These are phyloP conservation scores for Fagopyrum esculentum DNA, from an alignment of 148 eudicot genomes.

Conservation along the genomic window DNA sequence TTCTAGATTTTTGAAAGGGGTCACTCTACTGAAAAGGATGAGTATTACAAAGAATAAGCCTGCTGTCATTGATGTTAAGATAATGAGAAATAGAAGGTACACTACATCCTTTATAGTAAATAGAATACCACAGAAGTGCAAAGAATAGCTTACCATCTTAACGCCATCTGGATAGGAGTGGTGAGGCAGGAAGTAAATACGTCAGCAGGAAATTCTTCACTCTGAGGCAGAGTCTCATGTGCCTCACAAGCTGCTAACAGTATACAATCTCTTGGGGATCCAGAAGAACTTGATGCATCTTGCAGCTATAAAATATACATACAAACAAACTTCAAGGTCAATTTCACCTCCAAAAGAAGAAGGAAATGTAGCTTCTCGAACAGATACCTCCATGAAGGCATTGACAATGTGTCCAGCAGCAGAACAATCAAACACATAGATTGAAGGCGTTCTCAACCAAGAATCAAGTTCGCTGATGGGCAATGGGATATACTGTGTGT, in stretches of 20 bases:
- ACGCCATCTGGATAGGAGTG: conserved; percentile 95
- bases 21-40: neutral
- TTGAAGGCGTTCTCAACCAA: conserved; percentile 91
- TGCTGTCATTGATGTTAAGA: neutral
- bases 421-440: conserved; percentile 95
- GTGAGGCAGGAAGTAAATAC: conserved; percentile 96
- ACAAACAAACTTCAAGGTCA: conserved; percentile 6
- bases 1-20: neutral
- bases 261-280: conserved; percentile 76
- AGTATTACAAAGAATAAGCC: neutral
- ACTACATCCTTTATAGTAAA: neutral
- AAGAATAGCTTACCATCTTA: conserved; percentile 61
- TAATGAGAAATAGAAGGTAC: neutral
- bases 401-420: conserved; percentile 93
- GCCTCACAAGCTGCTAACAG: conserved; percentile 95
- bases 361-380: neutral
- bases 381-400: conserved; percentile 78
- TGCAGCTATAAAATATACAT: conserved; percentile 44
- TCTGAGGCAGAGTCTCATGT: conserved; percentile 92
- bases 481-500: conserved; percentile 87
- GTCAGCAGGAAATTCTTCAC: conserved; percentile 97
- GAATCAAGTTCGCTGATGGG: conserved; percentile 86
- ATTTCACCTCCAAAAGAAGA: neutral
- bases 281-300: conserved; percentile 55
- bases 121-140: neutral